Conservation (phyloP, 2,329 filamentous ascomycete species). For the Trichoderma sp. region DNA sequence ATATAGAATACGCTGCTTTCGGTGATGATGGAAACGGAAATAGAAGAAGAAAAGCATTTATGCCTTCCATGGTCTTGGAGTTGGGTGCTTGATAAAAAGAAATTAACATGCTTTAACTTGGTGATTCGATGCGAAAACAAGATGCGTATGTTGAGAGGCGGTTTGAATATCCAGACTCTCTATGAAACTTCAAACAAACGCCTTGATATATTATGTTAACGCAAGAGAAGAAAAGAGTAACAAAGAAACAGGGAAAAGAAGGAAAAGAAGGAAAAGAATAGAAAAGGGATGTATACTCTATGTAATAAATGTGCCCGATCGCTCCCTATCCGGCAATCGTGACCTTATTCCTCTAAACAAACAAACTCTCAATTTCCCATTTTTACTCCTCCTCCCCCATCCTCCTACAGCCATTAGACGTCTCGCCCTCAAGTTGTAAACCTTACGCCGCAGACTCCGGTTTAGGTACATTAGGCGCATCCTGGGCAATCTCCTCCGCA, state of each 20-base stretch:
- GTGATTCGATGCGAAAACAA: neutral
- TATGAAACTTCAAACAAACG: neutral
- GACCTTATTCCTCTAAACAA: conserved; percentile 17
- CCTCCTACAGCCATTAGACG: neutral
- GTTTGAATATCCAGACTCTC: neutral
- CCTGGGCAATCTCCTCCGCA: conserved; percentile 28
- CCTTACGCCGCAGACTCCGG: conserved; percentile 3
- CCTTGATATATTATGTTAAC: neutral
- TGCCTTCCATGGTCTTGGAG: neutral
- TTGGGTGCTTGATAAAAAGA: too few relatives aligned
- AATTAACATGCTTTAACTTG: neutral
- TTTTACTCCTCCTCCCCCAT: neutral
- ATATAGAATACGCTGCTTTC: conserved; percentile 10
- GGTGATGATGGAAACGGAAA: conserved; percentile 17
- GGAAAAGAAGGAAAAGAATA: conserved; percentile 10
- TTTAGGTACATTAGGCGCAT: conserved; percentile 28
- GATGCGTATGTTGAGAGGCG: neutral
- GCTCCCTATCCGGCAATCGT: conserved; percentile 20
- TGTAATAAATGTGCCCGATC: conserved; percentile 14
- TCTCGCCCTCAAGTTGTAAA: neutral
- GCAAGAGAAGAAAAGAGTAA: neutral
- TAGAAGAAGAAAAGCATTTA: conserved; percentile 12
- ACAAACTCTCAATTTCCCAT: neutral
- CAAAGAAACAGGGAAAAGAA: neutral
- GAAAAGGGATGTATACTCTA: conserved; percentile 12